Base-by-base conservation (phyloP, 2,329 filamentous ascomycete genomes). In the Myotisia sp. region DNA sequence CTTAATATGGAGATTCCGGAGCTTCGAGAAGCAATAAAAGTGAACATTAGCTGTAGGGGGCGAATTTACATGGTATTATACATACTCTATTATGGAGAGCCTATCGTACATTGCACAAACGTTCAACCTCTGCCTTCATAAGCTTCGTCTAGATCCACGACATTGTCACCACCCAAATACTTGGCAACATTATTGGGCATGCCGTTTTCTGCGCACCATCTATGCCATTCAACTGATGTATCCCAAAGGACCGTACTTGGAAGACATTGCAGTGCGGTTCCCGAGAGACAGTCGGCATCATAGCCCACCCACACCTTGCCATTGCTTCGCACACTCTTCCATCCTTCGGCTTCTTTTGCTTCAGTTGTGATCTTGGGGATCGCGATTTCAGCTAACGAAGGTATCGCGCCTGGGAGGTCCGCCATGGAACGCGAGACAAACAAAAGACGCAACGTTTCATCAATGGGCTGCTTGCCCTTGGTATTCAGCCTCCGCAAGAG, bases 211-310 rank as follows among this genome's bases (percentile, higher is more conserved):
- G 42, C 36, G 3, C 51, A 44, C 34, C 47, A 47, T 5, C 47
- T 44, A 16, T 57, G 44, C 37, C 59, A 63, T 34, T 58, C 54
- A 8, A 56, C 12, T 5, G 49, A 43, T 17, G 62, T 42, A 21
- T 56, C 55, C 49, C 55, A 51, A 10, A 60, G 19, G 3, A 53
- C 49, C 2, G 39, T 36, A 3, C 43, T 27, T 1, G 55, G 49
- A 1, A 63, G 35, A 6, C 36, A 36, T 2, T 56, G 53, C 1
- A 53, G 4, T 41, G 47, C 6, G 44, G 43, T 37, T 45, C 52
- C 21, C 46, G 46, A 22, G 10, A 45, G 35, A 29, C 41, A 43
- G 16, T 42, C 37, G 6, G 41, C 37, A n/a, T 34, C 37, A 29
- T 35, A 43, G 20, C 34, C 30, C 3, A 39, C 29, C 20, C 34